Evolutionary conservation across 192 early-diverging fungal species (phyloP), one percentile per base, ranked within the genome.

Genomic region (Podila minutissima): DNA sequence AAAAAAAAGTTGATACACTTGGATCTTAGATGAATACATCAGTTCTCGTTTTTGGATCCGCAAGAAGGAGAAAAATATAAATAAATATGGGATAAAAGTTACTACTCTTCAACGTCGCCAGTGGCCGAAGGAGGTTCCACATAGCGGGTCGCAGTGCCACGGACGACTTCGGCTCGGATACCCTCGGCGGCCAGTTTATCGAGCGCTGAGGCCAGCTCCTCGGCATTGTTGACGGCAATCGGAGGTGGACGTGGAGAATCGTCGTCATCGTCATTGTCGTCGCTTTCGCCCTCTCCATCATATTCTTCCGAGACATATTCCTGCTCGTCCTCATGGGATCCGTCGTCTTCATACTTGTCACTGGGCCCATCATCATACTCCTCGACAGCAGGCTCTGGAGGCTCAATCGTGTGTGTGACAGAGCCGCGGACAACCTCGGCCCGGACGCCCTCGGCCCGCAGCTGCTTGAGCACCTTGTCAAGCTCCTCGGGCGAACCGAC

Each of bases 121-220:
- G 19, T 55, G 51, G n/a, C 51, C 66, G 13, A 26, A 2, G 66
- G 57, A 3, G 66, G 66, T 13, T 70, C 68, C 3, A 51, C 41
- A 31, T 60, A 61, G 6, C 48, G 24, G 2, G 68, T 70, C 5
- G 48, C 26, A n/a, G 41, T 48, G 12, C 68, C 58, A 13, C 59
- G 57, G 37, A 62, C 72, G 24, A 67, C 72, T 26, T 62, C 64
- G 0, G 72, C 72, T 10, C 64, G 58, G 5, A 74, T 41, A 0
- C 64, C 72, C 11, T 65, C 59, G 2, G 41, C 64, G 1, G 26
- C 48, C 29, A 62, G 46, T 12, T 50, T 60, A 38, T 62, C 46
- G 10, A 70, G n/a, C 12, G 62, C 59, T 1, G 59, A 68, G 4
- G 66, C 66, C 1, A 68, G 66, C 10, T 68, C 66, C 29, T 59